Evolutionary conservation across 1,139 yeast species (phyloP).

Genomic region (Geotrichum carabidarum): DNA sequence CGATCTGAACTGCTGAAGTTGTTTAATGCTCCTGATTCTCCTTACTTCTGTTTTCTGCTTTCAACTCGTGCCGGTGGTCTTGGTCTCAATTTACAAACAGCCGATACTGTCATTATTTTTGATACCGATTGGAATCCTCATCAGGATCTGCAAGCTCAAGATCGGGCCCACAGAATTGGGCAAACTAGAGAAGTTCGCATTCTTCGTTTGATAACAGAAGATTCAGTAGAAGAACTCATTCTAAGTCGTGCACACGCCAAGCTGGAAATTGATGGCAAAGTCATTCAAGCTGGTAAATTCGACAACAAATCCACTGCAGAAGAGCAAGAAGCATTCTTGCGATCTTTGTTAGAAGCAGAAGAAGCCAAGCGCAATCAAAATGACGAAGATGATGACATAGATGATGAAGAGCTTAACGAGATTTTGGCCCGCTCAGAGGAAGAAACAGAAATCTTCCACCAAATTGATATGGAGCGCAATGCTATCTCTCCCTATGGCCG

Average conservation of each 20-base stretch:
- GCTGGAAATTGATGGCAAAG: conserved; percentile 94
- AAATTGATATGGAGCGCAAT: conserved; percentile 67
- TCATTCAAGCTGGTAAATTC: conserved; percentile 97
- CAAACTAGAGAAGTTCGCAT: conserved; percentile 96
- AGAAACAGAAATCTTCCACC: conserved; percentile 59
- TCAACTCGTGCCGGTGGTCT: conserved; percentile 98
- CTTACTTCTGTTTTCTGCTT: conserved; percentile 81
- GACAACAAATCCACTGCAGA: conserved; percentile 95
- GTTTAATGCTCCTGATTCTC: conserved; percentile 85
- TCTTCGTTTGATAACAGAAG: conserved; percentile 83
- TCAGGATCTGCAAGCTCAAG: conserved; percentile 98
- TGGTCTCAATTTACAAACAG: conserved; percentile 92
- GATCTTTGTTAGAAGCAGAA: conserved; percentile 78
- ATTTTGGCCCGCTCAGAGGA: conserved; percentile 78
- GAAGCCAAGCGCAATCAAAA: conserved; percentile 43
- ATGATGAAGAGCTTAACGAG: conserved; percentile 61
- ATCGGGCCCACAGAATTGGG: conserved; percentile 97
- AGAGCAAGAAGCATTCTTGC: conserved; percentile 91
- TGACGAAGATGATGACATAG: conserved; percentile 56
- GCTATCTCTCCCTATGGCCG: conserved; percentile 42
- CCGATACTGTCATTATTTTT: conserved; percentile 93
- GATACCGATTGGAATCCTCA: conserved; percentile 99
- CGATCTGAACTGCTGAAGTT: conserved; percentile 76
- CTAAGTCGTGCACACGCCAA: conserved; percentile 91
- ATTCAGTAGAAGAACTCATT: conserved; percentile 92